Conservation (phyloP, 306 rosid species). For the Canavalia ensiformis region DNA sequence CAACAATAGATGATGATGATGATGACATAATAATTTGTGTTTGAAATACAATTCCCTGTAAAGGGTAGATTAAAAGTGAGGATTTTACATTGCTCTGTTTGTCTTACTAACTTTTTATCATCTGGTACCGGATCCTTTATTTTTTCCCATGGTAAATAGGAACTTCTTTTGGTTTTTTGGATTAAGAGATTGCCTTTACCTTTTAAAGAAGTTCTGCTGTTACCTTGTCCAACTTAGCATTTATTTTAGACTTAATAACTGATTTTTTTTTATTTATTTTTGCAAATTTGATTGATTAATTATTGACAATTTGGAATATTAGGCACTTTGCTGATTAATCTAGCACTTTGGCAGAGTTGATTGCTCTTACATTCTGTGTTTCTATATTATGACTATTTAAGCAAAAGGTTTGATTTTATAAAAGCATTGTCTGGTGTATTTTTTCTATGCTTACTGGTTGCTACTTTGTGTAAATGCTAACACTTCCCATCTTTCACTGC, state of each 20-base stretch:
- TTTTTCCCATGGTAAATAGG: not conserved
- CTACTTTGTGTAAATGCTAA: conserved; percentile 23
- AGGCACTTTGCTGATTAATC: conserved; percentile 15
- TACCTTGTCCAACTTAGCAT: not conserved
- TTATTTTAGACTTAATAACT: not conserved
- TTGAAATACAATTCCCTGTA: conserved; percentile 14
- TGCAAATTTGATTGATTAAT: conserved; percentile 1
- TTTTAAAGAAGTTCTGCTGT: not conserved
- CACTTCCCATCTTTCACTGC: conserved; percentile 34
- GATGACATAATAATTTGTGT: not conserved
- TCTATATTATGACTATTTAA: conserved; percentile 6
- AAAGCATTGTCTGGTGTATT: conserved; percentile 15
- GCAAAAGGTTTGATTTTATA: not conserved
- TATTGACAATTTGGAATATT: not conserved
- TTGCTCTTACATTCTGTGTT: not conserved
- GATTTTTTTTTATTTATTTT: not conserved
- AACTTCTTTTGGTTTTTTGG: conserved; percentile 1
- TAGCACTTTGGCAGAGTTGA: conserved; percentile 25
- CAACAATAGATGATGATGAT: not conserved
- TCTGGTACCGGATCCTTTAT: conserved; percentile 11
- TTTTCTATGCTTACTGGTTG: conserved; percentile 19
- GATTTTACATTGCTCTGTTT: conserved; percentile 12
- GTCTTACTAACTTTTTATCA: conserved; percentile 12
- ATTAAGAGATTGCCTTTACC: not conserved
- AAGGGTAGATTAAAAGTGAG: conserved; percentile 18